Evolutionary conservation across 1,284 basidiomycete genomes (phyloP).

Genomic region (Boletus sp.): DNA sequence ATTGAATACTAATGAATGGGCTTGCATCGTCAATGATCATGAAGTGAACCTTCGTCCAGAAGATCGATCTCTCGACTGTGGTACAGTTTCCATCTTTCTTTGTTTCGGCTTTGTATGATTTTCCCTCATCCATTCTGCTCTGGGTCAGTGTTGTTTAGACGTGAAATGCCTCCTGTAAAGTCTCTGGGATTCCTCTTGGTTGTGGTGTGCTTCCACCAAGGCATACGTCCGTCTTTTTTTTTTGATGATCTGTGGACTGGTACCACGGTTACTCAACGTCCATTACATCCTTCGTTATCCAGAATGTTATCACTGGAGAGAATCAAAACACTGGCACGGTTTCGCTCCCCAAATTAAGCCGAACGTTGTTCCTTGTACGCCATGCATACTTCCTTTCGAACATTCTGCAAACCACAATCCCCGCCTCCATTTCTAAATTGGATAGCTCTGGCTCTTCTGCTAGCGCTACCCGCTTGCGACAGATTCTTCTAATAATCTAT

Average conservation of each 20-base stretch:
- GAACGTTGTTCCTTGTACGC: neutral
- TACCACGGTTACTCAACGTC: slow-evolving; percentile 4
- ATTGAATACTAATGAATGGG: no score
- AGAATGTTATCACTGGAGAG: neutral
- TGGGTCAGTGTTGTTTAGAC: slow-evolving; percentile 7
- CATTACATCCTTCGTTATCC: slow-evolving; percentile 11
- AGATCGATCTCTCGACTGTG: slow-evolving; percentile 11
- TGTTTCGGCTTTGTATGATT: slow-evolving; percentile 2
- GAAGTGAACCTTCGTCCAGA: slow-evolving; percentile 6
- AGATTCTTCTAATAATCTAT: slow-evolving; percentile 1
- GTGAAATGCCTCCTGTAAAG: slow-evolving; percentile 7
- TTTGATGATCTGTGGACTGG: slow-evolving; percentile 1
- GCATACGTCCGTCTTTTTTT: slow-evolving; percentile 5
- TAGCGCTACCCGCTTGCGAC: slow-evolving; percentile 1
- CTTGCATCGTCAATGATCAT: no score
- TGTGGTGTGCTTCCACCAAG: neutral
- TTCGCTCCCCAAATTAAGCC: slow-evolving; percentile 3
- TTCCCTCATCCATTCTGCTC: slow-evolving; percentile 9
- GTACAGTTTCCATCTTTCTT: slow-evolving; percentile 13
- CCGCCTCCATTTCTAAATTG: slow-evolving; percentile 5
- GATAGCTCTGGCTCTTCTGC: neutral
- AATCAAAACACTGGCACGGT: neutral
- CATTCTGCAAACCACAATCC: slow-evolving; percentile 4
- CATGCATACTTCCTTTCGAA: slow-evolving; percentile 8
- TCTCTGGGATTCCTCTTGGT: neutral